Base-by-base conservation (phyloP, 177 flowering plant genomes). In the Vitis hybrid region DNA sequence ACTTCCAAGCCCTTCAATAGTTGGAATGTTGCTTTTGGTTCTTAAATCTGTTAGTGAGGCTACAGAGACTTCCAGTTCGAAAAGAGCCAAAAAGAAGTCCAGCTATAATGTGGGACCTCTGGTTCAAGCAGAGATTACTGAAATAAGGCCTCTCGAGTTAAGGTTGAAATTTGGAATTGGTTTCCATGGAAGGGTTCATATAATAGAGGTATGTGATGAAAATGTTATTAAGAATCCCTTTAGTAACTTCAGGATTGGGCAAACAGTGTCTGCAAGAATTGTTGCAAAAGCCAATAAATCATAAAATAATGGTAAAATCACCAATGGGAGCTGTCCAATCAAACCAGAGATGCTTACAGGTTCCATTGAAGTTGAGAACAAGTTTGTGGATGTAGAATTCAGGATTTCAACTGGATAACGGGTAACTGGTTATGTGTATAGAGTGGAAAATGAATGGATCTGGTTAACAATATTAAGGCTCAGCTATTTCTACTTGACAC, bases 101-200 rank as follows among this genome's bases (percentile, higher is more conserved):
- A 71, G 75, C 56, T 89, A 79, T 75, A 63, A 82, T 68, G 85
- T 88, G 59, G 98, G 98, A 61, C 82, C 97, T 60, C 73, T 88
- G 49, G 89, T 96, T 67, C 86, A 86, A 72, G 99, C 95, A 12
- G 98, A 94, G 98, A 84, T 95, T 72, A 89, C 88, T 67, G 95
- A 92, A 52, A 82, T 88, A 64, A 91, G 73, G 82, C 2, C 89
- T 66, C 84, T 88, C 60, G 98, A 93, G 75, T 61, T 96, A 69
- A 81, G 85, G 64, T 30, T 93, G 71, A 92, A 91, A 79, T 93
- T 96, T 82, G 97, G 99, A 65, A 59, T 76, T 77, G 87, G 89
- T 66, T 83, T 86, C 23, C 23, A 21, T 21, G 98, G 97, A 60
- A 85, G 97, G 72, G 74, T 96, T 58, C 97, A 93, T 74, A 81